These are phyloP conservation scores for Pisolithus sp. DNA, from an alignment of 768 basidiomycete species.

Conservation along the genomic window DNA sequence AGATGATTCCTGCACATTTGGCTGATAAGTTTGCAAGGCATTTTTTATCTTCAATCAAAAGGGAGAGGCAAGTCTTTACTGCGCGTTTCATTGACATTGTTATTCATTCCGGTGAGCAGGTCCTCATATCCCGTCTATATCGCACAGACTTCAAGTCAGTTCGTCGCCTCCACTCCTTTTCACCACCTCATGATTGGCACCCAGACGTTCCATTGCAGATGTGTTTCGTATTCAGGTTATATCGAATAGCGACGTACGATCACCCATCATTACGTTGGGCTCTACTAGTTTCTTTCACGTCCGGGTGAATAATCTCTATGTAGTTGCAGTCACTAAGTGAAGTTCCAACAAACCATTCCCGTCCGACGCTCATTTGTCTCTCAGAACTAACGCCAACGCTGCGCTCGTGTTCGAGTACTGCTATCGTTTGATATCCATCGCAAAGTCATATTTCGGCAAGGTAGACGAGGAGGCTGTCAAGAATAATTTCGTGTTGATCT, in stretches of 20 bases:
- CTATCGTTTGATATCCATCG: conserved; percentile 93
- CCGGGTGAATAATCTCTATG: conserved; percentile 88
- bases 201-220: conserved; percentile 91
- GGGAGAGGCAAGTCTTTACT: conserved; percentile 70
- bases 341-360: conserved; percentile 15
- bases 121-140: conserved; percentile 93
- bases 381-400: conserved; percentile 91
- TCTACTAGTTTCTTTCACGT: conserved; percentile 99
- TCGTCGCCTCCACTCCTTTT: conserved; percentile 6
- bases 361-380: background rate
- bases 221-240: conserved; percentile 99
- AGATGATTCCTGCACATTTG: background rate
- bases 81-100: background rate
- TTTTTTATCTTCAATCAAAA: conserved; percentile 99
- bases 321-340: conserved; percentile 94
- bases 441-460: conserved; percentile 95
- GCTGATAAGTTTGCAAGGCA: conserved; percentile 47
- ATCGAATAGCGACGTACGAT: conserved; percentile 93
- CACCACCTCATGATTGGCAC: conserved; percentile 1
- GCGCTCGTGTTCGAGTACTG: conserved; percentile 97
- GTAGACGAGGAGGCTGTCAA: conserved; percentile 97
- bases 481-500: conserved; percentile 98
- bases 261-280: conserved; percentile 94
- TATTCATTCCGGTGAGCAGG: conserved; percentile 38
- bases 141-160: conserved; percentile 93